A percentile compares a stretch with the other conserved stretches of the same genome.
Evolutionary conservation across 164 flowering plant genomes (phyloP).

Genomic region (Sextonia rubra): DNA sequence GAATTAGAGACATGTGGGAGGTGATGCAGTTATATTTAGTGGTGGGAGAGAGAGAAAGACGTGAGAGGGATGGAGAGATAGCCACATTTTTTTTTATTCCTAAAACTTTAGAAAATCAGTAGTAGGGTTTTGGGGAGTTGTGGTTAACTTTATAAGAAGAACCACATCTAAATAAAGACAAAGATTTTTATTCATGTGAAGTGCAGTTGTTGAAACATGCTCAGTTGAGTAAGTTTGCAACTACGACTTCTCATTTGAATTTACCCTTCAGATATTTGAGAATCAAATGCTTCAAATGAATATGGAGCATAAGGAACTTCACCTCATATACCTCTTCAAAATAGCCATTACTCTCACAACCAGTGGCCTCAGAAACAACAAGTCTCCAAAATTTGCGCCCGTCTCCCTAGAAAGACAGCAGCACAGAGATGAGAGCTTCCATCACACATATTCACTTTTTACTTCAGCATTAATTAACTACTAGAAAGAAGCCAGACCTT

Average conservation of each 20-base stretch:
- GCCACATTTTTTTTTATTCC: no score
- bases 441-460: not conserved
- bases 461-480: not conserved
- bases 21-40: no score
- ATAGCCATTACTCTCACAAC: conserved; percentile 54
- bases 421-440: not conserved
- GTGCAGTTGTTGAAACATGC: not conserved
- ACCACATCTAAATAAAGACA: no score
- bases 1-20: no score
- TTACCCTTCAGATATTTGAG: not conserved
- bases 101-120: no score
- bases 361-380: conserved; percentile 94
- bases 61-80: no score
- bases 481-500: not conserved
- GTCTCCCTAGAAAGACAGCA: conserved; percentile 59
- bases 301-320: conserved; percentile 6
- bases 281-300: not conserved
- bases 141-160: no score
- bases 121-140: no score
- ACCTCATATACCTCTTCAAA: conserved; percentile 98
- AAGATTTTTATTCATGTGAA: not conserved
- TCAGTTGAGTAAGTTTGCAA: not conserved
- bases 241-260: not conserved
- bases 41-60: no score
- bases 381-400: conserved; percentile 91